Base-by-base conservation (phyloP, 495 filamentous ascomycete genomes). In the Amphirosellinia nigrospora region DNA sequence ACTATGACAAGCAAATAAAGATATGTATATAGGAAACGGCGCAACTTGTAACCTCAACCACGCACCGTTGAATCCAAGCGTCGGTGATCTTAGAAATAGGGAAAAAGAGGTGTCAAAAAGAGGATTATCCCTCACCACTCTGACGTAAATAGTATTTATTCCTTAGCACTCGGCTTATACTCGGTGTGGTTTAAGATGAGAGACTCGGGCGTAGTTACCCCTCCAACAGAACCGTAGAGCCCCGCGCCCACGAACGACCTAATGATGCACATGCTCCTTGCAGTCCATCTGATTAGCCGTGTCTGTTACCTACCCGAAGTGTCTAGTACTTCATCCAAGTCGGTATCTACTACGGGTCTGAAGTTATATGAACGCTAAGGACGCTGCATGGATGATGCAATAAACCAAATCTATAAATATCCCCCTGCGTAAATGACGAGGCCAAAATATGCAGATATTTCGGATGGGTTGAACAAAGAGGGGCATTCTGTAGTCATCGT, bases 201-300 rank as follows among this genome's bases (percentile, higher is more conserved):
- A 34, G 50, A 41, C 7, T 58, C 32, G 32, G 36, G n/a, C 43
- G n/a, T 10, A 16, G 41, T 50, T 50, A 19, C 61, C 61, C 64
- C 64, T 41, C 64, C 30, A 39, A n/a, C 55, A 39, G 0, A 41
- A 41, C 46, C 11, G 19, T 34, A 66, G 38, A 66, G 39, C 64
- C 64, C 64, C 64, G 64, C 64, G 64, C 32, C 34, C 21, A 39
- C 46, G 55, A 34, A 7, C 7, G 7, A 36, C 34, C 3, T 36
- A 65, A 65, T 53, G 61, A 64, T 64, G 26, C 45, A 62, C 53
- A 56, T 56, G 53, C 34, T 56, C 53, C 53, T 36, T 11, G 32
- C 55, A 21, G 16, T 53, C 13, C 15, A 53, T 26, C 16, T 53
- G 13, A 53, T 53, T 53, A 53, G 23, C 50, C 30, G 23, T 52